Conservation (phyloP, 2,329 filamentous ascomycete genomes). For the Fusarium sarcochroum region DNA sequence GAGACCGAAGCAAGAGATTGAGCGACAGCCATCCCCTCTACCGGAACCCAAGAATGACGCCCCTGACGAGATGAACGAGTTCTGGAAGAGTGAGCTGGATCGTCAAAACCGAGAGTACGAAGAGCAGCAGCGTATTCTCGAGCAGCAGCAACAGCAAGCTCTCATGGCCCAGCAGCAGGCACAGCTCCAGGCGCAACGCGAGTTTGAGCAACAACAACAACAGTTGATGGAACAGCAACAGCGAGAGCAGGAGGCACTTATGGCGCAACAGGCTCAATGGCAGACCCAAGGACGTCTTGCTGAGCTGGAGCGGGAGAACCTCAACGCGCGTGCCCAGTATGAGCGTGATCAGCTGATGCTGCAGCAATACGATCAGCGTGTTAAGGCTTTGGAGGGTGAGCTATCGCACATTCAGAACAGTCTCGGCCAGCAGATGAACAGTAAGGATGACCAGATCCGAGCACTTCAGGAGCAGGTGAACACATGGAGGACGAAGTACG, state of each 20-base stretch:
- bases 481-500: conserved; percentile 97
- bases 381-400: conserved; percentile 93
- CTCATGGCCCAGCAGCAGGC: conserved; percentile 86
- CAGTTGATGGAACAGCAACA: conserved; percentile 89
- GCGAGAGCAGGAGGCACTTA: conserved; percentile 88
- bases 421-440: conserved; percentile 85
- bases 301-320: conserved; percentile 93
- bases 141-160: conserved; percentile 87
- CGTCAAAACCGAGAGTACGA: conserved; percentile 95
- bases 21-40: conserved; percentile 77
- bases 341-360: conserved; percentile 98
- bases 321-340: conserved; percentile 94
- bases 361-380: conserved; percentile 94
- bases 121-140: conserved; percentile 89
- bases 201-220: conserved; percentile 98
- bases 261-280: conserved; percentile 89
- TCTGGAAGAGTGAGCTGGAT: conserved; percentile 95
- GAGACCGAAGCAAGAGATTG: conserved; percentile 82
- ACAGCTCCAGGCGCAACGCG: conserved; percentile 86
- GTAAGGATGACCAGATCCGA: conserved; percentile 94
- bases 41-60: conserved; percentile 79
- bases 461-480: conserved; percentile 97
- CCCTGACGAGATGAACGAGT: conserved; percentile 95
- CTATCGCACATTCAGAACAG: conserved; percentile 85
- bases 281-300: conserved; percentile 97